Evolutionary conservation across 352 stramenopile species (phyloP).

Genomic region (Phytophthora podocarpi): DNA sequence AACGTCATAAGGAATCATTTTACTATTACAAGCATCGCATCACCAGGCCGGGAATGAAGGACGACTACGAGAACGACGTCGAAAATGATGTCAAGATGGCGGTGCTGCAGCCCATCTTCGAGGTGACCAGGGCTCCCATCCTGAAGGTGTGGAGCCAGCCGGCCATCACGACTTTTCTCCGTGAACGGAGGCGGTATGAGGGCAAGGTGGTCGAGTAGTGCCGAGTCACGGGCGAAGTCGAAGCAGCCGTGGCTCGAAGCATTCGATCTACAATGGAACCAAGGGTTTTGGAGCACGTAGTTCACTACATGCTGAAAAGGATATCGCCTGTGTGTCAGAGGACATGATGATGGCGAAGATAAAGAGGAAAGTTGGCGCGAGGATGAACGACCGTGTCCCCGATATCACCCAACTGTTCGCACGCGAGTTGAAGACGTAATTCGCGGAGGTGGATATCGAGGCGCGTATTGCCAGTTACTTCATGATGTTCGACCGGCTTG

Average conservation of each 20-base stretch:
- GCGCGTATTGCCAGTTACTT: constrained; percentile 16
- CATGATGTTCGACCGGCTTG: background rate
- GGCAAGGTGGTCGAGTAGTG: constrained; percentile 2
- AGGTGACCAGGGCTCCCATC: background rate
- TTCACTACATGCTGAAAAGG: constrained; percentile 19
- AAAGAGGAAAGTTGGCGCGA: constrained; percentile 7
- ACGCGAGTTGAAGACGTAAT: constrained; percentile 3
- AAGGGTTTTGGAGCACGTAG: constrained; percentile 12
- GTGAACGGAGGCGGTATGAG: constrained; percentile 3
- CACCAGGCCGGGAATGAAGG: background rate
- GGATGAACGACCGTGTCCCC: background rate
- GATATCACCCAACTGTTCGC: background rate
- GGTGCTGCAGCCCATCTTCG: constrained; percentile 8
- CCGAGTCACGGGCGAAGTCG: too few relatives aligned
- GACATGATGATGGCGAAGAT: constrained; percentile 2
- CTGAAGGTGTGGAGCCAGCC: constrained; percentile 6
- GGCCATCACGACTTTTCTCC: constrained; percentile 3
- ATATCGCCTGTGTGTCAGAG: constrained; percentile 11
- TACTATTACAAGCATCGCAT: constrained; percentile 4
- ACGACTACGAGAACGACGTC: constrained; percentile 4
- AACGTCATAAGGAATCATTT: constrained; percentile 1
- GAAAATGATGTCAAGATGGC: constrained; percentile 8
- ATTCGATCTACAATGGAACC: constrained; percentile 13
- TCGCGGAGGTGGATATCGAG: constrained; percentile 1
- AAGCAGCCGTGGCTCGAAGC: constrained; percentile 4